Evolutionary conservation across 1,284 basidiomycete species (phyloP).

Genomic region (Apiotrichum porosum): DNA sequence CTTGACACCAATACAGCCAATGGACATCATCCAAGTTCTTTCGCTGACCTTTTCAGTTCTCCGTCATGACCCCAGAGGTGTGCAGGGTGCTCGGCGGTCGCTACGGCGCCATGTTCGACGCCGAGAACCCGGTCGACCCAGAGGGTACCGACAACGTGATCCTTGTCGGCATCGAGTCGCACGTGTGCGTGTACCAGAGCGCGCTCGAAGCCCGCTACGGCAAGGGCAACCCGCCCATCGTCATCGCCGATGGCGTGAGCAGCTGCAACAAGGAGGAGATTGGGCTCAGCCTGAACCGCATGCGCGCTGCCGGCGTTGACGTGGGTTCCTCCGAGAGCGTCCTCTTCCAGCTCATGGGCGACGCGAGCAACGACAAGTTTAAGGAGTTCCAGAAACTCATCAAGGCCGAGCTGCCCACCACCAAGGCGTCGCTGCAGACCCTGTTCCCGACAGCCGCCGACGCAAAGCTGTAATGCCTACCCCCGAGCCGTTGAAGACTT

Average conservation of each 20-base stretch:
- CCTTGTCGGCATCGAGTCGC: slow-evolving; percentile 83
- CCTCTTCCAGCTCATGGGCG: slow-evolving; percentile 64
- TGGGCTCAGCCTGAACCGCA: slow-evolving; percentile 52
- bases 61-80: slow-evolving; percentile 71
- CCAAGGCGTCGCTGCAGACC: slow-evolving; percentile 46
- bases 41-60: slow-evolving; percentile 68
- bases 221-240: slow-evolving; percentile 50
- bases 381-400: slow-evolving; percentile 67
- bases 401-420: slow-evolving; percentile 68
- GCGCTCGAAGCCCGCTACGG: slow-evolving; percentile 56
- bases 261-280: slow-evolving; percentile 62
- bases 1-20: too few species aligned
- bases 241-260: slow-evolving; percentile 79
- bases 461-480: slow-evolving; percentile 5
- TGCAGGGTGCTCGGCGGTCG: slow-evolving; percentile 51
- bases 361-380: slow-evolving; percentile 65
- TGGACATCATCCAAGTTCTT: too few species aligned
- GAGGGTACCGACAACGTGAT: slow-evolving; percentile 58
- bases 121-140: neutral
- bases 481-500: neutral
- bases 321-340: slow-evolving; percentile 78
- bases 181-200: slow-evolving; percentile 84
- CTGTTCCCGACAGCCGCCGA: slow-evolving; percentile 9
- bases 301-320: slow-evolving; percentile 68
- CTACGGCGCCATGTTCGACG: slow-evolving; percentile 2